Base-by-base conservation (phyloP, 2,329 filamentous ascomycete genomes). In the Nigrospora oryzae region DNA sequence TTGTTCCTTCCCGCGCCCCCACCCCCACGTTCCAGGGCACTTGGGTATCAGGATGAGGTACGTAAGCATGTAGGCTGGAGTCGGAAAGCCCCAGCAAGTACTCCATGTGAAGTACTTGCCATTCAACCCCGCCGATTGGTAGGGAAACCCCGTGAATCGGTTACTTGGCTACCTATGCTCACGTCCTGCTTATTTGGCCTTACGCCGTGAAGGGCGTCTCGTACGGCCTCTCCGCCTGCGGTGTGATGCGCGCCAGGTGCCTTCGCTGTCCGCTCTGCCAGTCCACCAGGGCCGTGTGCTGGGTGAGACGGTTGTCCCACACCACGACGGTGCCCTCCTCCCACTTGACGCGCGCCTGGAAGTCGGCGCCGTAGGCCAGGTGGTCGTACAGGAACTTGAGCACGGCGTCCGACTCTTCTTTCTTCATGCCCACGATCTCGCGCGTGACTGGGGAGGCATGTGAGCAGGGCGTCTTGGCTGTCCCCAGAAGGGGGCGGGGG, bases 231-330 rank as follows among this genome's bases (percentile, higher is more conserved):
- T 94, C 88, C 1, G 86, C 88, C 66, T 91, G 86, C 0, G 88
- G 87, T 5, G 87, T 91, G 57, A 94, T 84, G 37, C 89, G 76
- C 5, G 87, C 88, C 49, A 94, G 65, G 66, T 94, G 88, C 42
- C 89, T 75, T 47, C 89, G 72, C 63, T 87, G 80, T 3, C 87
- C 87, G 59, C 79, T 79, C 53, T 84, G 79, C 88, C 88, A 95
- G 61, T 94, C 88, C 4, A 91, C 70, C 35, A 91, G 68, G 2
- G 88, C 88, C 7, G 84, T 84, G 63, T 95, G 88, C 53, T 81
- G 76, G 11, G 85, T 89, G 0, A 90, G 79, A 31, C 87, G 74
- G 67, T 91, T 93, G 62, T 93, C 88, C 87, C 87, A 94, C 1
- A 91, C 81, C 2, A 93, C 85, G 1, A 94, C 87, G 0, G 86